Evolutionary conservation across 1,139 yeast genomes (phyloP).

Genomic region (Hanseniaspora gamundiae): DNA sequence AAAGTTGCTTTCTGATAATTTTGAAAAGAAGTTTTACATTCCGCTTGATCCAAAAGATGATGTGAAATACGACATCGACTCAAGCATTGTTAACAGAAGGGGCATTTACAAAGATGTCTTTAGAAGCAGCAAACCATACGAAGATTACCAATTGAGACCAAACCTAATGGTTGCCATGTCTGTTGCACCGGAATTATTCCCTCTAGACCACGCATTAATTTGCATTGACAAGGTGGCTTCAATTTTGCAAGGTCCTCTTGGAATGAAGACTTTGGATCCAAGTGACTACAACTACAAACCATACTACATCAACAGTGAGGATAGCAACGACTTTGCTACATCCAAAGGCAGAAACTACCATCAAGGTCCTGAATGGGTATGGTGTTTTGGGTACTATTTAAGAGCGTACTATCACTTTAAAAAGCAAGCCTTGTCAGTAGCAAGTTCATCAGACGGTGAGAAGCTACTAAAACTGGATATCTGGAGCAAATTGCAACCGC

Average conservation of each 20-base stretch:
- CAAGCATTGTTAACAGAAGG: constrained; percentile 64
- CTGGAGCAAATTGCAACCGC: constrained; percentile 47
- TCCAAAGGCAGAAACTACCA: constrained; percentile 94
- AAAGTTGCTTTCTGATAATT: constrained; percentile 48
- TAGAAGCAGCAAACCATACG: constrained; percentile 72
- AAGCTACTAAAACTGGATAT: constrained; percentile 30
- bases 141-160: constrained; percentile 88
- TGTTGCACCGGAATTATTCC: constrained; percentile 87
- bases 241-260: constrained; percentile 74
- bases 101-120: constrained; percentile 88
- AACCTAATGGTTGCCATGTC: constrained; percentile 87
- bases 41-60: constrained; percentile 55
- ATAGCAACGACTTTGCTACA: constrained; percentile 78
- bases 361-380: constrained; percentile 98
- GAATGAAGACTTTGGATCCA: constrained; percentile 88
- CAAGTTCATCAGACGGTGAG: constrained; percentile 26
- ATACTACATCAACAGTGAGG: constrained; percentile 68
- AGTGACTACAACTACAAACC: constrained; percentile 87
- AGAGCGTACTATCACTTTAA: constrained; percentile 54
- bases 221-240: constrained; percentile 65
- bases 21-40: constrained; percentile 67
- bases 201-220: constrained; percentile 41
- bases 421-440: constrained; percentile 19
- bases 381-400: constrained; percentile 80
- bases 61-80: constrained; percentile 44